These are phyloP conservation scores for Alternaria brassicae DNA, from an alignment of 2,329 filamentous ascomycete species.

Conservation along the genomic window DNA sequence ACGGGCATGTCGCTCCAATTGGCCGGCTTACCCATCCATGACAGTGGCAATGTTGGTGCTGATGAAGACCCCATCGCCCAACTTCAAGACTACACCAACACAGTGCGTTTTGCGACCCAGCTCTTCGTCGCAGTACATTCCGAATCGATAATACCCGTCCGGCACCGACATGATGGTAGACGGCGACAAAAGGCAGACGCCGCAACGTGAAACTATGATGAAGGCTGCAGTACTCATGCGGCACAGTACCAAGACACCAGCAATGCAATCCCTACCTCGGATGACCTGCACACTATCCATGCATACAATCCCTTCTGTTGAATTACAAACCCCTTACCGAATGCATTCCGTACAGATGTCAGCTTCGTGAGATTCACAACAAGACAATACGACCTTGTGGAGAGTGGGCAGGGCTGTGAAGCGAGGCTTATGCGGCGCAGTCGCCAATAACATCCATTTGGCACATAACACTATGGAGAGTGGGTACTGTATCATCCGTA, in stretches of 20 bases:
- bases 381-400: not conserved
- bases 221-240: not conserved
- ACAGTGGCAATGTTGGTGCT: conserved; percentile 2
- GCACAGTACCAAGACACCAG: not conserved
- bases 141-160: not conserved
- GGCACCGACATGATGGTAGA: not conserved
- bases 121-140: not conserved
- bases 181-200: not conserved
- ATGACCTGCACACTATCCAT: not conserved
- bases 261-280: not conserved
- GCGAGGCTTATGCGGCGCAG: conserved; percentile 2
- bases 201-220: not conserved
- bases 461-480: not conserved
- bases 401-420: not conserved
- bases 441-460: not conserved
- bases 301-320: not conserved
- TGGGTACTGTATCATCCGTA: not conserved
- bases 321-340: not conserved
- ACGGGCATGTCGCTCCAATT: not conserved
- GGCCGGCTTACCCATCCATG: not conserved
- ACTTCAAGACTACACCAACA: not conserved
- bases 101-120: not conserved
- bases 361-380: not conserved
- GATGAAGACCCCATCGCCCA: not conserved
- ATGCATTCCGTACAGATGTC: not conserved